Evolutionary conservation across 805 yeast species (phyloP).

Genomic region (Candida arabinofermentans): DNA sequence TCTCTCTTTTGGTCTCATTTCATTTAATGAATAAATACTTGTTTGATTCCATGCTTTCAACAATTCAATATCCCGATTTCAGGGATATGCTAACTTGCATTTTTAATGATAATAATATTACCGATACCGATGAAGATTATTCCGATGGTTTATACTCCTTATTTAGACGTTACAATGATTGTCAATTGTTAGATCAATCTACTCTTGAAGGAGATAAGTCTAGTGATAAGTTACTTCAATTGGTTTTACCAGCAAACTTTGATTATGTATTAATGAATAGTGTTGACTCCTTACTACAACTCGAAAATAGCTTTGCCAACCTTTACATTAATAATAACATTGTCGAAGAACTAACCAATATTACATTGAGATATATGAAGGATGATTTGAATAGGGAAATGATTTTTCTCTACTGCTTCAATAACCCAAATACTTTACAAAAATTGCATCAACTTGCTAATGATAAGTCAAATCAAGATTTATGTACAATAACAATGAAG

Average conservation of each 20-base stretch:
- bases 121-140: not conserved
- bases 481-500: slow-evolving; percentile 19
- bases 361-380: slow-evolving; percentile 4
- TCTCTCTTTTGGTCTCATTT: slow-evolving; percentile 18
- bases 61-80: slow-evolving; percentile 6
- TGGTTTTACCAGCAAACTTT: slow-evolving; percentile 6
- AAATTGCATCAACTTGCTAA: slow-evolving; percentile 19
- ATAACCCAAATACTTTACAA: slow-evolving; percentile 16
- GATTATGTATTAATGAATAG: slow-evolving; percentile 6
- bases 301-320: slow-evolving; percentile 3
- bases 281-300: slow-evolving; percentile 4
- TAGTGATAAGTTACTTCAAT: slow-evolving; percentile 5
- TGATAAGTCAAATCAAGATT: slow-evolving; percentile 13
- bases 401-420: slow-evolving; percentile 10
- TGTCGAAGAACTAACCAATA: slow-evolving; percentile 2
- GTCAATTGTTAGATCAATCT: slow-evolving; percentile 19
- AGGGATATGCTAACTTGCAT: slow-evolving; percentile 9
- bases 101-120: slow-evolving; percentile 5
- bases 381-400: slow-evolving; percentile 19
- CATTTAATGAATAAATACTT: slow-evolving; percentile 18
- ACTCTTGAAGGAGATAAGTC: slow-evolving; percentile 16
- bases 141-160: slow-evolving; percentile 12
- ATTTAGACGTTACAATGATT: slow-evolving; percentile 17
- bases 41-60: slow-evolving; percentile 11
- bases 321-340: slow-evolving; percentile 1